These are phyloP conservation scores for Geotrichum bryndzae DNA, from an alignment of 1,139 yeast genomes.

Conservation along the genomic window DNA sequence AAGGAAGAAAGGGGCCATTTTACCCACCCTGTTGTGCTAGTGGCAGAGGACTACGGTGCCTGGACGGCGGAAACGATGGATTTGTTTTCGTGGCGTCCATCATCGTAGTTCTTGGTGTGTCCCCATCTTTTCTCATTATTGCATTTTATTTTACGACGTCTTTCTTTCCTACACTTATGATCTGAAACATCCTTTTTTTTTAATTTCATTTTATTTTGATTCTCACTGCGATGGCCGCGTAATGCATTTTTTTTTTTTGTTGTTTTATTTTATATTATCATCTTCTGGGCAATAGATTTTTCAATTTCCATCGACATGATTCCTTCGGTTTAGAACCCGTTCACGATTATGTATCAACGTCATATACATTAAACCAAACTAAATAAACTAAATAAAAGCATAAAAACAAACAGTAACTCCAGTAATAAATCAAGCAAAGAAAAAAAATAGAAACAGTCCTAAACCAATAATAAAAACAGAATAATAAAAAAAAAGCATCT, in stretches of 20 bases:
- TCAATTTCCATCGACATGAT: too few relatives aligned
- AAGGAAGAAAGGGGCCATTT: not conserved
- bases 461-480: not conserved
- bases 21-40: not conserved
- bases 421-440: not conserved
- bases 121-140: not conserved
- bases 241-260: not conserved
- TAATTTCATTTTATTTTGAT: not conserved
- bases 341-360: not conserved
- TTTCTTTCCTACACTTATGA: not conserved
- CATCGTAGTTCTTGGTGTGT: not conserved
- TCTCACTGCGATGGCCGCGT: not conserved
- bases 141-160: not conserved
- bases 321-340: not conserved
- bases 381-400: not conserved
- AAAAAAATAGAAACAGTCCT: not conserved
- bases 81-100: conserved; percentile 17
- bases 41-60: conserved; percentile 12
- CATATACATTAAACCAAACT: not conserved
- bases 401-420: not conserved
- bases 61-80: conserved; percentile 21
- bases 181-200: too few relatives aligned
- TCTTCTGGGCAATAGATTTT: too few relatives aligned
- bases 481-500: not conserved
- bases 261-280: too few relatives aligned